A percentile compares a stretch with the other conserved stretches of the same genome.
phyloP scores from a whole-genome alignment of 345 rosid species.

The Hevea brasiliensis region DNA sequence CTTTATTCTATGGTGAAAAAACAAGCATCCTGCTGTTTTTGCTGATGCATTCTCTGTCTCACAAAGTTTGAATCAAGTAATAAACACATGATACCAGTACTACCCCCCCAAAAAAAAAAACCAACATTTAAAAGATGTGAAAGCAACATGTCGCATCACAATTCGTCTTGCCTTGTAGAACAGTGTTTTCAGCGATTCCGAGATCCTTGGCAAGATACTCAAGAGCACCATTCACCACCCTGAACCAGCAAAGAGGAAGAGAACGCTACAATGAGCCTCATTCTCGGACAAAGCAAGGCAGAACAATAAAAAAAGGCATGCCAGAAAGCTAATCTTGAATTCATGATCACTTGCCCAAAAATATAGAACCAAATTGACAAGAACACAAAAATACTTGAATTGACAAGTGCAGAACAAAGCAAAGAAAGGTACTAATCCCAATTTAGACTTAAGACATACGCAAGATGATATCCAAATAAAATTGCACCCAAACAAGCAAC shows the following conservation, averaged over 20 bases:
- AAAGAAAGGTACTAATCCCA: neutral
- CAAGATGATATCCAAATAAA: slow-evolving; percentile 94
- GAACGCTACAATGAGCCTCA: neutral
- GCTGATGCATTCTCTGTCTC: neutral
- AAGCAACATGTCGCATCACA: neutral
- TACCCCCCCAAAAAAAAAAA: no score
- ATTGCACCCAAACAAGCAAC: slow-evolving; percentile 97
- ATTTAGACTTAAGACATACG: slow-evolving; percentile 46
- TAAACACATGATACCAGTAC: neutral
- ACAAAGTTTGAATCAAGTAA: neutral
- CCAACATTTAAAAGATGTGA: neutral
- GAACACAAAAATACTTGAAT: neutral
- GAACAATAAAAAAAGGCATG: neutral
- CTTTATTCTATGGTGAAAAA: neutral
- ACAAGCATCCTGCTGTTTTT: neutral
- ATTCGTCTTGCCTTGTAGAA: slow-evolving; percentile 68
- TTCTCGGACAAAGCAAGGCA: no score
- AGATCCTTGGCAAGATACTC: slow-evolving; percentile 96
- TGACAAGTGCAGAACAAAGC: neutral
- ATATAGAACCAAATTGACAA: neutral
- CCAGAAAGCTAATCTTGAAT: neutral
- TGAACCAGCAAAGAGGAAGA: slow-evolving; percentile 28
- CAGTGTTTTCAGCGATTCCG: slow-evolving; percentile 81
- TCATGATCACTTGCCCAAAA: neutral
- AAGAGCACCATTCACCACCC: slow-evolving; percentile 96